Evolutionary conservation across 2,329 filamentous ascomycete species (phyloP), one percentile per base, ranked within the genome.

Genomic region (Phialophora verrucosa): DNA sequence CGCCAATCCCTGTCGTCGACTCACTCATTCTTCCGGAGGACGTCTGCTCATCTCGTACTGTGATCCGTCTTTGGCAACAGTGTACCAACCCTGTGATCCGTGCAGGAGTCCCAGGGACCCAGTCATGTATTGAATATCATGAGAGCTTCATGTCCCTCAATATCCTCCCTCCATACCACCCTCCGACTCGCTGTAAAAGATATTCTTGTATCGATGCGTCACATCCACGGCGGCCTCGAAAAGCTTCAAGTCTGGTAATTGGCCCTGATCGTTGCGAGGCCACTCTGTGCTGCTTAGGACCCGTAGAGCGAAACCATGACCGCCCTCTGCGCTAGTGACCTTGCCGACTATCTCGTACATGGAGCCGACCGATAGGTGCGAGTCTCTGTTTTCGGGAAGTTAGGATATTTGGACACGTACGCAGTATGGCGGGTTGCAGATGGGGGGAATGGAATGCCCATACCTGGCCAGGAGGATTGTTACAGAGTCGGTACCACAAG

Each of bases 191-290:
- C 87, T 85, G 75, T 91, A 93, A 76, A 97, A 97, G 59, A 98
- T 90, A 68, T 88, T 83, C 75, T 90, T 91, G 76, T 92, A 87
- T 58, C 88, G 86, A 79, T 97, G 93, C 38, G 92, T 95, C 42
- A 88, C 89, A 65, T 97, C 91, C 17, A 97, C 93, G 2, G 97
- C 90, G 0, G 90, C 87, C 64, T 91, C 88, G 67, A 88, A 90
- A 38, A 92, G 85, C 61, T 83, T 84, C 78, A 91, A 91, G 79
- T 97, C 93, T 94, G 70, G 67, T 25, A 67, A 49, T 57, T 70
- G 58, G 20, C 71, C 70, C 4, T 71, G 62, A 20, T 65, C 64
- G 31, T 67, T 70, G 61, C 69, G 67, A 23, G 70, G 70, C 78
- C 80, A 82, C 68, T 82, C 80, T 42, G 73, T 76, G 6, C 76